Base-by-base conservation (phyloP, 257 asterid species). In the Nicotiana noctiflora region DNA sequence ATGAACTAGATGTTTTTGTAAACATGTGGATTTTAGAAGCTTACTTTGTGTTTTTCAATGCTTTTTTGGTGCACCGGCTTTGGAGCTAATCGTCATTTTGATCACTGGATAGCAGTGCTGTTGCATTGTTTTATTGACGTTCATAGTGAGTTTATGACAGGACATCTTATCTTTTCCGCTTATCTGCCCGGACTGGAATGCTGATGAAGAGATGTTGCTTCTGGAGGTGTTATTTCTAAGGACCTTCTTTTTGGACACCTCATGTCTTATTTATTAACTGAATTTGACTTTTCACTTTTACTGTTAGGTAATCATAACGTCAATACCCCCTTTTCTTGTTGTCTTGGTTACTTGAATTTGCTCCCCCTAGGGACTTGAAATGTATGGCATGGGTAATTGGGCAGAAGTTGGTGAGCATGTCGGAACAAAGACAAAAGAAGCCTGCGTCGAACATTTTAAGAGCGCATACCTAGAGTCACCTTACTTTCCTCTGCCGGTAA, bases 381-480 rank as follows among this genome's bases (percentile, higher is more conserved):
- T 92, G 97, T 93, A 93, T 84, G 98, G 98, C 82, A 90, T 93
- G 91, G 94, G 97, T 76, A 93, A 93, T 85, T 92, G 98, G 96
- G 93, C 93, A 4, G 97, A 93, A 89, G 92, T 93, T 83, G 93
- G 97, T 15, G 98, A 93, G 83, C 98, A 93, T 89, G 98, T 92
- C 21, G 97, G 96, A 81, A 93, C 98, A 74, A 93, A 93, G 88
- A 62, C 91, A 19, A 93, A 92, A 87, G 98, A 88, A 80, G 84
- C 85, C 52, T 93, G 98, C 86, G 88, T 93, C 65, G 92, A 93
- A 55, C 98, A 93, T 82, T 93, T 84, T 87, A 83, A 80, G 89
- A 90, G 80, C 82, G 92, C 92, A 72, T 93, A 90, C 81, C 88
- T 93, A 40, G 88, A 90, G 84, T 93, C 97, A 79, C 98, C 97